Evolutionary conservation across 306 rosid genomes (phyloP), one percentile per base, ranked within the genome.

Genomic region (Abrus precatorius): DNA sequence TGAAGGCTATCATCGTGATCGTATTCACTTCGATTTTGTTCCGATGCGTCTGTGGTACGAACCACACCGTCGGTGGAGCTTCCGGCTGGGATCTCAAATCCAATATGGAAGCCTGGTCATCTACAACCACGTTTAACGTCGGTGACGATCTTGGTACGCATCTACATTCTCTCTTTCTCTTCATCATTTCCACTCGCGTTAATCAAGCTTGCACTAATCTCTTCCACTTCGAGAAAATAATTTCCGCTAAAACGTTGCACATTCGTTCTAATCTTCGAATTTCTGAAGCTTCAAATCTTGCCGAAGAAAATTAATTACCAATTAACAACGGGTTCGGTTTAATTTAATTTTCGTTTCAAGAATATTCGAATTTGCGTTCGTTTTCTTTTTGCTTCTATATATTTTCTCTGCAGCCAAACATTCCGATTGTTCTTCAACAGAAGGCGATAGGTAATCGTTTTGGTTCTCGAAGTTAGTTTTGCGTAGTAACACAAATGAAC

Each of bases 1-100:
- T 84, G 67, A 91, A 90, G 77, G 88, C 76, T 52, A 77, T 91
- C 64, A n/a, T 87, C 34, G 84, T 85, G 30, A 77, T 86, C 40
- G 13, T 89, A 3, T 20, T 90, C 53, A 78, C 92, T 77, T 88
- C 94, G 8, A 74, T 85, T 50, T 78, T 91, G 34, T 82, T 91
- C 80, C 91, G 88, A 55, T 85, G 91, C 80, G 91, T 84, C 80
- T 78, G 78, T 38, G 92, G 91, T 2, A 73, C 70, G 48, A 91
- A 91, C 65, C 82, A 50, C 82, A 48, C 95, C 53, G 95, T 94
- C 30, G 98, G 97, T 6, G 98, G 92, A 30, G 50, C 70, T 78
- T 75, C 90, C 13, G 98, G 97, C 30, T 91, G 97, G 98, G 98
- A 93, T 75, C 91, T 93, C 50, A 6, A 52, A 33, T 84, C 95